phyloP scores from a whole-genome alignment of 2,329 filamentous ascomycete genomes.

The Aureobasidium sp. region DNA sequence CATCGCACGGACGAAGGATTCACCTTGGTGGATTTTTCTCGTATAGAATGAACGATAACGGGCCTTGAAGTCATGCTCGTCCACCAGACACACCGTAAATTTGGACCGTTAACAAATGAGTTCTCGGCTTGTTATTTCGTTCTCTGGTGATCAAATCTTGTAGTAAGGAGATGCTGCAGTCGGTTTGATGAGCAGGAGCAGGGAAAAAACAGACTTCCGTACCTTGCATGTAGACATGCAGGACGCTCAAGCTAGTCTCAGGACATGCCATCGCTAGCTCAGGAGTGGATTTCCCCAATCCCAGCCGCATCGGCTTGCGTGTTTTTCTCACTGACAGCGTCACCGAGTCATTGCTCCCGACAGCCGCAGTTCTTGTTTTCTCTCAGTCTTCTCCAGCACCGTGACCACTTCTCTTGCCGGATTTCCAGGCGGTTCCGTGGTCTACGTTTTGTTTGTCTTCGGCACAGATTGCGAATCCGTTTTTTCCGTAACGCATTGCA shows the following conservation, averaged over 20 bases:
- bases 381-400: background rate
- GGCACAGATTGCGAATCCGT: constrained; percentile 2
- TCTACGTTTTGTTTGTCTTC: background rate
- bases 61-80: background rate
- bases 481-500: background rate
- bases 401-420: background rate
- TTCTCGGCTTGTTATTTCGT: background rate
- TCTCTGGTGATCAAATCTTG: background rate
- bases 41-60: background rate
- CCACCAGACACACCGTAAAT: background rate
- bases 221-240: background rate
- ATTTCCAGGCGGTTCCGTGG: background rate
- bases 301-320: constrained; percentile 7
- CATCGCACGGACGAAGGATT: constrained; percentile 6
- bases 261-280: constrained; percentile 7
- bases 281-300: background rate
- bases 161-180: background rate
- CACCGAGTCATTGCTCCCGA: background rate
- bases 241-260: background rate
- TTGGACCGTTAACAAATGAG: background rate
- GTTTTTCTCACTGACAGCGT: background rate
- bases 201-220: constrained; percentile 1
- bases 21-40: background rate
- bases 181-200: background rate
- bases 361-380: background rate